Evolutionary conservation across 2,329 filamentous ascomycete species (phyloP), one percentile per base, ranked within the genome.

Genomic region (Colletotrichum tamarilloi): DNA sequence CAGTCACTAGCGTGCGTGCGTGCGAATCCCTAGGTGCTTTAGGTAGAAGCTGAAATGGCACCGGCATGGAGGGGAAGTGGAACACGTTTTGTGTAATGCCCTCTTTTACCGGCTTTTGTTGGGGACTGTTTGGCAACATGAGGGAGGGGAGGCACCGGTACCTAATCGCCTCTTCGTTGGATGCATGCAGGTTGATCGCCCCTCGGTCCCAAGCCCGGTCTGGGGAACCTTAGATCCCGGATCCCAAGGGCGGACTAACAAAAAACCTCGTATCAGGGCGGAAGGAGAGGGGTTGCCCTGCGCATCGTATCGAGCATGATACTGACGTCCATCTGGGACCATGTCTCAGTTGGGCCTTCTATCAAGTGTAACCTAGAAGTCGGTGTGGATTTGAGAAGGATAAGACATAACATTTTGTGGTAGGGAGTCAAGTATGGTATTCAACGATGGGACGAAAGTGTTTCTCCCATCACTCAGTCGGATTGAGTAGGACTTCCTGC

Each of bases 271-370:
- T 72, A 72, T 72, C 52, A 30, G 26, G 3, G 46, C 22, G 2
- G 42, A 46, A 19, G 42, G 42, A n/a, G 42, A n/a, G 42, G 42
- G 42, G 42, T n/a, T 16, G 52, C 22, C 64, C 2, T 19, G 42
- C 46, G 12, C 16, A n/a, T 26, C 62, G 32, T 9, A 26, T 11
- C 19, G 22, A 59, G 8, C 22, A 53, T 38, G 22, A 24, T 6
- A 14, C 49, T 49, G 35, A 52, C 28, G 49, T 56, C 19, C 11
- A 11, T 12, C 2, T 19, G 28, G 24, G 11, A 14, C n/a, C 6
- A 62, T 69, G 65, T 72, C 69, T 72, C 69, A 68, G 38, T 22
- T 22, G 16, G 4, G 8, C 52, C 1, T 58, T 52, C 14, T 58
- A 38, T 22, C 12, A 22, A 14, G 19, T 63, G 52, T 62, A 28